Conservation (phyloP, 1,139 yeast species). For the Tardiomyces depauwii region DNA sequence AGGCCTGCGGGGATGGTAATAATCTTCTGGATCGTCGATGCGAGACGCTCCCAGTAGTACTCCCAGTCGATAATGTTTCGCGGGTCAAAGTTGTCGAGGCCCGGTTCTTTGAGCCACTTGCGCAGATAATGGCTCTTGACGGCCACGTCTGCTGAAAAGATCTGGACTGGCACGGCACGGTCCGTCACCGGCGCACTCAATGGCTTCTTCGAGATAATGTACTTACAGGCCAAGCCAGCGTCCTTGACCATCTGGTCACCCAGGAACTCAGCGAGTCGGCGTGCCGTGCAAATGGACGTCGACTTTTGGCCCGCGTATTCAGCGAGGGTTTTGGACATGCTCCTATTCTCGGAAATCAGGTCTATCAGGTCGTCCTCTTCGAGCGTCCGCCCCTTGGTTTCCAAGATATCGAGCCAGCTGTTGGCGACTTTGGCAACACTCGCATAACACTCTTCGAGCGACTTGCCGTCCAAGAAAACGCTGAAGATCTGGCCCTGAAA, state of each 20-base stretch:
- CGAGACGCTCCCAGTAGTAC: slow-evolving; percentile 82
- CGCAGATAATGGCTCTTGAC: slow-evolving; percentile 56
- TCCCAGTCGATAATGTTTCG: slow-evolving; percentile 87
- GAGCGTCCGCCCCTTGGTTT: slow-evolving; percentile 72
- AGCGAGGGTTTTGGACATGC: slow-evolving; percentile 84
- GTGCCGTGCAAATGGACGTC: slow-evolving; percentile 92
- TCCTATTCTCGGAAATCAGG: slow-evolving; percentile 90
- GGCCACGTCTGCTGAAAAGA: slow-evolving; percentile 69
- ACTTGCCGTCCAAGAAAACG: slow-evolving; percentile 73
- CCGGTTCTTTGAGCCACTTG: slow-evolving; percentile 78
- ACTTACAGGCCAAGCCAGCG: slow-evolving; percentile 92
- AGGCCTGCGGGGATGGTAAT: slow-evolving; percentile 96
- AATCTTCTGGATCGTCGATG: slow-evolving; percentile 88
- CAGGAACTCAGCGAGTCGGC: slow-evolving; percentile 82
- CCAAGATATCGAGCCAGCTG: slow-evolving; percentile 91
- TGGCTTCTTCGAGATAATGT: slow-evolving; percentile 82
- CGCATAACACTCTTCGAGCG: slow-evolving; percentile 68
- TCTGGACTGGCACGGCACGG: slow-evolving; percentile 93
- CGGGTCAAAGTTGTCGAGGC: slow-evolving; percentile 77
- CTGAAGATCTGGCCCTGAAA: slow-evolving; percentile 94
- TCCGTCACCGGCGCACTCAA: slow-evolving; percentile 86
- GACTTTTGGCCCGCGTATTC: slow-evolving; percentile 91
- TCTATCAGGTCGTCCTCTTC: slow-evolving; percentile 93
- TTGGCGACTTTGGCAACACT: slow-evolving; percentile 92
- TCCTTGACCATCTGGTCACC: slow-evolving; percentile 98